Percentiles rank a stretch among this genome's conserved stretches.
These are phyloP conservation scores for Suillus variegatus DNA, from an alignment of 768 basidiomycete genomes.

Conservation along the genomic window DNA sequence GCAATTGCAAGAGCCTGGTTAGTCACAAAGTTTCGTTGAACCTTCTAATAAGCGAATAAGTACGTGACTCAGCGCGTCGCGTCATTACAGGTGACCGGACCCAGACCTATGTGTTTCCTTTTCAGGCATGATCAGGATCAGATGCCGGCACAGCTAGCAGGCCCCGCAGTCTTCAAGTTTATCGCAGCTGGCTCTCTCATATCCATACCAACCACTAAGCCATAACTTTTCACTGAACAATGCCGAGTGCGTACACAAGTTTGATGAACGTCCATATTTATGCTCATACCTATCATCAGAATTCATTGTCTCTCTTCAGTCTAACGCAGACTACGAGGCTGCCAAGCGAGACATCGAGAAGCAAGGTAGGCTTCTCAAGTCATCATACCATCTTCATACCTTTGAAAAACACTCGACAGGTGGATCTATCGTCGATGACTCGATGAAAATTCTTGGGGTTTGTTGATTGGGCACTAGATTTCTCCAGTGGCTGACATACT, in stretches of 20 bases:
- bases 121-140: neutral
- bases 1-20: neutral
- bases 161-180: neutral
- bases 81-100: neutral
- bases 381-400: neutral
- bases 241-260: neutral
- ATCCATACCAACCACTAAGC: neutral
- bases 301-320: neutral
- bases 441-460: neutral
- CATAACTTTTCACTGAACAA: neutral
- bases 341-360: neutral
- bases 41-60: neutral
- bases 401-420: neutral
- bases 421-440: neutral
- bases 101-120: neutral
- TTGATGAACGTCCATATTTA: neutral
- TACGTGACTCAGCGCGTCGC: conserved; percentile 1
- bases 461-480: neutral
- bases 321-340: neutral
- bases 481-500: neutral
- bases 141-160: neutral
- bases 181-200: neutral
- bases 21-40: neutral
- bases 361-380: neutral
- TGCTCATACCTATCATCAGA: neutral